Percentiles rank a stretch among this genome's conserved stretches.
These are phyloP conservation scores for Pseudocercospora fuligena DNA, from an alignment of 2,329 filamentous ascomycete species.

Conservation along the genomic window DNA sequence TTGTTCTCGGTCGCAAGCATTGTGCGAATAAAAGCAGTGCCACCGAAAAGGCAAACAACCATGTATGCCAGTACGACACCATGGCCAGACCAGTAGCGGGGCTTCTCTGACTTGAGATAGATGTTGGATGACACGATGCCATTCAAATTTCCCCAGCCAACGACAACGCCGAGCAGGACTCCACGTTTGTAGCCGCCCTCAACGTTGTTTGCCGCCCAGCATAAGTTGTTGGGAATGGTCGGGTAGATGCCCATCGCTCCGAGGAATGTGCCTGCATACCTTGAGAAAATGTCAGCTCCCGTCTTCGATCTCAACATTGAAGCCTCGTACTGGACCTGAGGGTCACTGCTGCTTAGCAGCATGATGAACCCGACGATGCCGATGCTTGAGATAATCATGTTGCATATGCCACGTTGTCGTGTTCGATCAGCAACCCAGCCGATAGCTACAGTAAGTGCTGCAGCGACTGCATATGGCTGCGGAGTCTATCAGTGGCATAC, in stretches of 20 bases:
- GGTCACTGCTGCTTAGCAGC: constrained; percentile 67
- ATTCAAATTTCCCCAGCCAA: constrained; percentile 89
- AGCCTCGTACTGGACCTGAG: constrained; percentile 69
- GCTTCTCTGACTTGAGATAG: constrained; percentile 53
- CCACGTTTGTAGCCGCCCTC: constrained; percentile 91
- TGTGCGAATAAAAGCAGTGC: constrained; percentile 67
- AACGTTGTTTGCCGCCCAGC: constrained; percentile 84
- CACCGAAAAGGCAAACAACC: constrained; percentile 64
- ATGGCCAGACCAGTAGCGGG: constrained; percentile 63
- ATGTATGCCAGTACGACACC: constrained; percentile 75
- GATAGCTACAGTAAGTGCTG: constrained; percentile 68
- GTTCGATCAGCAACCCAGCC: constrained; percentile 79
- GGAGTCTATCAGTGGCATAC: neutral
- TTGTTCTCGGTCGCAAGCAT: constrained; percentile 72
- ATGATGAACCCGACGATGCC: constrained; percentile 81
- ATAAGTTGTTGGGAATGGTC: constrained; percentile 76
- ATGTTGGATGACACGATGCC: constrained; percentile 84
- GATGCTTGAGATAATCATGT: constrained; percentile 71
- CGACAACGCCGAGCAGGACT: constrained; percentile 81
- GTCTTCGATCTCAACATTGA: constrained; percentile 67
- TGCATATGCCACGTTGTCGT: constrained; percentile 75
- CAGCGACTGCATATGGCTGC: constrained; percentile 70
- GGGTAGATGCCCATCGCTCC: constrained; percentile 27
- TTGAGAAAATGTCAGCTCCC: constrained; percentile 86
- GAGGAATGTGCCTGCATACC: constrained; percentile 23